Base-by-base conservation (phyloP, 2,329 filamentous ascomycete species). In the Alternaria hordeiaustralica region DNA sequence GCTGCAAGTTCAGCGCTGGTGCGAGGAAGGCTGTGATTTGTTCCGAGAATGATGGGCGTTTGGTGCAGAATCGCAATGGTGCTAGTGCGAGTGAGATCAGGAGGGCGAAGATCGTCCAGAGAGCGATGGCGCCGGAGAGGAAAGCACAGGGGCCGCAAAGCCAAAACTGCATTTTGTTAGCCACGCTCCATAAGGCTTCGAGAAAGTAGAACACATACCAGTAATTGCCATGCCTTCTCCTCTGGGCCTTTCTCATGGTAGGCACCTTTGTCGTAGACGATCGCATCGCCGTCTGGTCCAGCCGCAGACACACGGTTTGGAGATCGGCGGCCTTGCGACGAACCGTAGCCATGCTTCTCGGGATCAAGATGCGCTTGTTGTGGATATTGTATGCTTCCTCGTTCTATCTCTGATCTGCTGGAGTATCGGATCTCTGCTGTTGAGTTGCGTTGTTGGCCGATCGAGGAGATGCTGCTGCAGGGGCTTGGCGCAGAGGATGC, bases 51-150 rank as follows among this genome's bases (percentile, higher is more conserved):
- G 83, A 76, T 11, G 81, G 82, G 30, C 83, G 80, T 55, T 79
- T 79, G 33, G 83, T 82, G 78, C 85, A 88, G 63, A 89, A 75
- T 46, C 86, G 84, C 49, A 89, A 76, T 6, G 87, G 87, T 43
- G 84, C 82, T 45, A 85, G 79, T 30, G 84, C 76, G 58, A 86
- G 65, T 23, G 73, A 70, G 59, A 87, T 83, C 67, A 88, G 53
- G 47, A 88, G 70, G 13, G 84, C 82, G 63, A 77, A 18, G 43
- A 80, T 67, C 18, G 87, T 85, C 81, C 87, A 90, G 53, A 88
- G 62, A 43, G 82, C 80, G 66, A 87, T 85, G 65, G 83, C 73
- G 30, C 87, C 70, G 56, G 87, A 87, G 69, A 89, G 82, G 7
- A 87, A 71, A 12, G 85, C 85, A 66, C 86, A 85, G 15, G 87